phyloP scores from a whole-genome alignment of 306 rosid species.

The Quercus gilva region DNA sequence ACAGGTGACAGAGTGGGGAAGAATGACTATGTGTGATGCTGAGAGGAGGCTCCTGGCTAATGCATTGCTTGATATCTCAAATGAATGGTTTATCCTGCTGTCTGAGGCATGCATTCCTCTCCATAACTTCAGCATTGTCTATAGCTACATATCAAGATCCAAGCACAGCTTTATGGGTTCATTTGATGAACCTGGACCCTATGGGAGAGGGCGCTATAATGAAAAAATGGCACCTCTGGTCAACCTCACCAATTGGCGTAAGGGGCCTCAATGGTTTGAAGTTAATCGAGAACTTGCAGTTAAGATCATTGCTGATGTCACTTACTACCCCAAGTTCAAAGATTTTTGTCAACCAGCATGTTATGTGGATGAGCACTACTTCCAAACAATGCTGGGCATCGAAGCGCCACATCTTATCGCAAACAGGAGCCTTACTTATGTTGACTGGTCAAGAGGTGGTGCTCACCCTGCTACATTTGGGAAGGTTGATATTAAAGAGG shows the following conservation, averaged over 20 bases:
- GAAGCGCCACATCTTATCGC: conserved; percentile 73
- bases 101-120: conserved; percentile 97
- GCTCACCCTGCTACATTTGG: conserved; percentile 99
- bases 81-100: conserved; percentile 91
- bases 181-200: conserved; percentile 82
- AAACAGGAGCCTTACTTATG: conserved; percentile 82
- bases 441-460: conserved; percentile 98
- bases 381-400: conserved; percentile 85
- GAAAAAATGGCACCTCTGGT: conserved; percentile 78
- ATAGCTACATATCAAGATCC: conserved; percentile 72
- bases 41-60: conserved; percentile 95
- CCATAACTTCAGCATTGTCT: conserved; percentile 68
- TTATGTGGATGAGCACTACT: conserved; percentile 98
- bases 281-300: conserved; percentile 70
- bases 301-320: conserved; percentile 58
- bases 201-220: conserved; percentile 90
- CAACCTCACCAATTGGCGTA: conserved; percentile 84
- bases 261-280: conserved; percentile 98
- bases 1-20: conserved; percentile 96
- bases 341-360: conserved; percentile 80
- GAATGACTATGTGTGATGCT: conserved; percentile 95
- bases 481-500: conserved; percentile 70
- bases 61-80: conserved; percentile 90
- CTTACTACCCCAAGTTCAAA: conserved; percentile 66
- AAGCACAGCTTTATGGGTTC: conserved; percentile 86